Evolutionary conservation across 495 filamentous ascomycete species (phyloP).

Genomic region (Entonaema liquescens): DNA sequence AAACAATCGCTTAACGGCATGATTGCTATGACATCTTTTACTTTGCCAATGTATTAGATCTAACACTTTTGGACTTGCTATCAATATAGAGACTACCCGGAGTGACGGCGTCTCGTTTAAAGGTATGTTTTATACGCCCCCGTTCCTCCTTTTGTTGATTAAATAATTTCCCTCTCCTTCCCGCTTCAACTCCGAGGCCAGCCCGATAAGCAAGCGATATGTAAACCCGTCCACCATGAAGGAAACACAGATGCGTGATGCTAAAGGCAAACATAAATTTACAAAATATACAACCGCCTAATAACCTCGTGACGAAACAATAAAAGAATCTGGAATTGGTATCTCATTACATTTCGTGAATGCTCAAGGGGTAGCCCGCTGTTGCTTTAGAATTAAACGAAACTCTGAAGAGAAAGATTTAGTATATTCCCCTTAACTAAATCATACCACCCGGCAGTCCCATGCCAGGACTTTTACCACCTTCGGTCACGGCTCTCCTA

Average conservation of each 20-base stretch:
- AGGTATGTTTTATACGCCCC: constrained; percentile 17
- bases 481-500: constrained; percentile 43
- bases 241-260: constrained; percentile 34
- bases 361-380: constrained; percentile 29
- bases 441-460: constrained; percentile 58
- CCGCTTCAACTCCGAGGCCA: constrained; percentile 45
- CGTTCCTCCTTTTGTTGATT: constrained; percentile 21
- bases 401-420: constrained; percentile 15
- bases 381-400: constrained; percentile 26
- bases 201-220: constrained; percentile 37
- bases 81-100: constrained; percentile 9
- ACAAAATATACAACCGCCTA: constrained; percentile 41
- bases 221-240: constrained; percentile 28
- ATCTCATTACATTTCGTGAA: constrained; percentile 49
- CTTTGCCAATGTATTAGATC: too few species aligned
- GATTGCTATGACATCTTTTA: too few species aligned
- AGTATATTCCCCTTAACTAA: constrained; percentile 32
- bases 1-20: too few species aligned
- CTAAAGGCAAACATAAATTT: constrained; percentile 40
- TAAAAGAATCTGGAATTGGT: constrained; percentile 42
- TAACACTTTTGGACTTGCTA: not conserved
- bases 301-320: constrained; percentile 13
- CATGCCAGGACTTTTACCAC: constrained; percentile 46
- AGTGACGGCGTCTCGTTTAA: constrained; percentile 9
- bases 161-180: constrained; percentile 22